These are phyloP conservation scores for Petunia secreta DNA, from an alignment of 257 asterid species.

Conservation along the genomic window DNA sequence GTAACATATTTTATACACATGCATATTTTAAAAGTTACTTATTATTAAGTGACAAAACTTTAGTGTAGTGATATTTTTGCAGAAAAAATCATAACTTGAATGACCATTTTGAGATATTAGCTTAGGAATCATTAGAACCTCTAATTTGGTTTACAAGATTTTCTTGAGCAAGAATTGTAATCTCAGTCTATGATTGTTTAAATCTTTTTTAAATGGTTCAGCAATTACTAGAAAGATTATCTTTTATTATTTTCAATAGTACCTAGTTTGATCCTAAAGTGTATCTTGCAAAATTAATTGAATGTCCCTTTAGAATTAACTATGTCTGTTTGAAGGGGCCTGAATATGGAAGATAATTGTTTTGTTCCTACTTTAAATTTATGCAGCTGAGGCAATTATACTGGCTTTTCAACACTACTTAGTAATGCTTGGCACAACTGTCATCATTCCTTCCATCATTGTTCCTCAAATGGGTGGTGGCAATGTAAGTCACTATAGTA, in stretches of 20 bases:
- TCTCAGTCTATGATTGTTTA: neutral
- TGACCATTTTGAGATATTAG: neutral
- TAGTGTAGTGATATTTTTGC: neutral
- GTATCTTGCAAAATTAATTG: neutral
- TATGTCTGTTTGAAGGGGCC: neutral
- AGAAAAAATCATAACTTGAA: neutral
- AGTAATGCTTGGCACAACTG: slow-evolving; percentile 94
- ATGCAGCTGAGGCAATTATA: slow-evolving; percentile 75
- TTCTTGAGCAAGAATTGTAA: neutral
- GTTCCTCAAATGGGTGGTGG: slow-evolving; percentile 99
- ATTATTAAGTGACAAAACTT: neutral
- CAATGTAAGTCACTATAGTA: slow-evolving; percentile 46
- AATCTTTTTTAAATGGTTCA: neutral
- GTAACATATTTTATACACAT: slow-evolving; percentile 3
- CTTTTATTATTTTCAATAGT: neutral
- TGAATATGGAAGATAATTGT: neutral
- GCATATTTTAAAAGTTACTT: too few species aligned
- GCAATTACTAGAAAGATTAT: neutral
- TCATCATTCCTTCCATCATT: slow-evolving; percentile 75
- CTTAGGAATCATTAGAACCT: neutral
- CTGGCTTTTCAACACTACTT: slow-evolving; percentile 92
- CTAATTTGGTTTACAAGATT: neutral
- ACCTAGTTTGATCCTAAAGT: neutral
- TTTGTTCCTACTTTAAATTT: slow-evolving; percentile 23
- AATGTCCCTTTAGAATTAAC: neutral